phyloP scores from a whole-genome alignment of 1,139 yeast species.

The Fermentozyma sake region DNA sequence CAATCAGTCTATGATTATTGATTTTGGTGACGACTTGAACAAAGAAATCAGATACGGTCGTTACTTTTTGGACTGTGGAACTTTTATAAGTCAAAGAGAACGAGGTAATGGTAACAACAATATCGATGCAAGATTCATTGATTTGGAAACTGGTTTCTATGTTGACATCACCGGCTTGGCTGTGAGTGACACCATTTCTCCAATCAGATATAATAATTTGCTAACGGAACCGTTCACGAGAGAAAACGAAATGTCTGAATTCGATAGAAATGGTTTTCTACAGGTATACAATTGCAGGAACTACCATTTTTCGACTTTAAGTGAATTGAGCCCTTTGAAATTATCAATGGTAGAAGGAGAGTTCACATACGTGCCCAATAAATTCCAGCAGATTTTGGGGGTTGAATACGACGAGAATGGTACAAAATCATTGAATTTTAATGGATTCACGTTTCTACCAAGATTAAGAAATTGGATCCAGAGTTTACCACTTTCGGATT shows the following conservation, averaged over 20 bases:
- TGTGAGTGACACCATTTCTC: slow-evolving; percentile 9
- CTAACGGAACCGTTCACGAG: slow-evolving; percentile 7
- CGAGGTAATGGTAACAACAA: slow-evolving; percentile 15
- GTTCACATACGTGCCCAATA: slow-evolving; percentile 28
- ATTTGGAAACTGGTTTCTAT: slow-evolving; percentile 17
- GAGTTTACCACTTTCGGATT: slow-evolving; percentile 15
- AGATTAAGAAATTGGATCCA: slow-evolving; percentile 27
- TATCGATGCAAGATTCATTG: slow-evolving; percentile 19
- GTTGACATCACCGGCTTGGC: slow-evolving; percentile 19
- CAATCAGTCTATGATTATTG: slow-evolving; percentile 15
- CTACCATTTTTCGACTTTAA: slow-evolving; percentile 16
- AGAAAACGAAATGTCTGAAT: slow-evolving; percentile 3
- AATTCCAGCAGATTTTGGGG: slow-evolving; percentile 21
- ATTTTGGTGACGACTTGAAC: slow-evolving; percentile 11
- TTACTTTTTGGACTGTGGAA: slow-evolving; percentile 16
- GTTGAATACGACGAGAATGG: slow-evolving; percentile 28
- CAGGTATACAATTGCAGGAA: slow-evolving; percentile 15
- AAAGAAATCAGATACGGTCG: slow-evolving; percentile 14
- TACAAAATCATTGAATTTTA: slow-evolving; percentile 7
- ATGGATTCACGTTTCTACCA: slow-evolving; percentile 13
- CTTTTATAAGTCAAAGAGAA: slow-evolving; percentile 12
- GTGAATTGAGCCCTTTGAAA: slow-evolving; percentile 29
- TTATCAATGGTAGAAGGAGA: slow-evolving; percentile 32
- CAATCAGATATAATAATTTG: slow-evolving; percentile 9
- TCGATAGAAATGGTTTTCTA: slow-evolving; percentile 8